These are phyloP conservation scores for Oryza australiensis DNA, from an alignment of 176 grass and related monocot species.

Conservation along the genomic window DNA sequence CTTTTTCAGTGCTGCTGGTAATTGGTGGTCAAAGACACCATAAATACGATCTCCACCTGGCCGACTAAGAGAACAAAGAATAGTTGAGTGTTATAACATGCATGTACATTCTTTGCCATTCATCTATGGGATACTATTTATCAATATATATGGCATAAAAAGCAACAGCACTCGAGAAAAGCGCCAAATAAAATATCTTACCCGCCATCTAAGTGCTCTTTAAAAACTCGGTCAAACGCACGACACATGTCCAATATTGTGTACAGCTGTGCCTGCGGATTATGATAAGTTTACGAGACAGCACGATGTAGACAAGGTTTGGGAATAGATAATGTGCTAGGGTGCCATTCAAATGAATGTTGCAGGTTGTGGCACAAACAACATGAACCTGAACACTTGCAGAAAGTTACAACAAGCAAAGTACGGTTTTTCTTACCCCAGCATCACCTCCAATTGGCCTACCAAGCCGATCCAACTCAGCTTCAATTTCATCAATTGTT, in stretches of 20 bases:
- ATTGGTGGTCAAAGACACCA: slow-evolving; percentile 96
- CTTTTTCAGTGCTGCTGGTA: slow-evolving; percentile 94
- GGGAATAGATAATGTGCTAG: neutral
- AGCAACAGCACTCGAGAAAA: slow-evolving; percentile 4
- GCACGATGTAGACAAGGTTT: slow-evolving; percentile 25
- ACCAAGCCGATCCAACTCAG: slow-evolving; percentile 88
- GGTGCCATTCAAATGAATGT: slow-evolving; percentile 8
- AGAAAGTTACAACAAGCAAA: slow-evolving; percentile 25
- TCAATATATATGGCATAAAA: slow-evolving; percentile 5
- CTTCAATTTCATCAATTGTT: slow-evolving; percentile 98
- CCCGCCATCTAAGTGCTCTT: slow-evolving; percentile 99
- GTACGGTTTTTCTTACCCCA: slow-evolving; percentile 65
- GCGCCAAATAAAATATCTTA: slow-evolving; percentile 39
- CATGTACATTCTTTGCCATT: neutral
- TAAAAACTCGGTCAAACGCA: slow-evolving; percentile 98
- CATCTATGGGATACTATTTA: slow-evolving; percentile 7
- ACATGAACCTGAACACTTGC: neutral
- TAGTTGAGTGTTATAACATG: slow-evolving; percentile 6
- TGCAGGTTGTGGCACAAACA: slow-evolving; percentile 14
- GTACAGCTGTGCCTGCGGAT: slow-evolving; percentile 89
- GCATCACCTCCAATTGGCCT: slow-evolving; percentile 89
- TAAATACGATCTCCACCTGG: slow-evolving; percentile 98
- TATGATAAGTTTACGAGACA: slow-evolving; percentile 8
- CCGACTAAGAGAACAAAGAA: slow-evolving; percentile 53
- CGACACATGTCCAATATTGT: slow-evolving; percentile 99